These are phyloP conservation scores for Lantana camara DNA, from an alignment of 257 asterid genomes.

Conservation along the genomic window DNA sequence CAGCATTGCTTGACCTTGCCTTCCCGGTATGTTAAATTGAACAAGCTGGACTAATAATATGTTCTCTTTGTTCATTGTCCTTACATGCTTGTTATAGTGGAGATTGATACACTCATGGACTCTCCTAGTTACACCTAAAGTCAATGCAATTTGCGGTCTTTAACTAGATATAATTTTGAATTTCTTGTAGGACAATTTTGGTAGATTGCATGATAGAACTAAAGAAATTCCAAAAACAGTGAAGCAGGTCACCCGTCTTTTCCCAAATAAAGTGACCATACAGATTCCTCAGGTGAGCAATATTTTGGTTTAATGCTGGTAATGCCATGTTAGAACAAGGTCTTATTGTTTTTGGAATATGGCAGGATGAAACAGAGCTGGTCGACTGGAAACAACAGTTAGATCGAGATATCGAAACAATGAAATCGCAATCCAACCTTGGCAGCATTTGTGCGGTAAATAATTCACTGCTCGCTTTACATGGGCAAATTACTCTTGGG, in stretches of 20 bases:
- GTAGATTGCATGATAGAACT: slow-evolving; percentile 71
- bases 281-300: slow-evolving; percentile 82
- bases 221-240: slow-evolving; percentile 74
- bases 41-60: neutral
- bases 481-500: neutral
- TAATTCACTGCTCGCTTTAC: neutral
- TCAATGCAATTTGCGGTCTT: slow-evolving; percentile 14
- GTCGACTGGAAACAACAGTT: slow-evolving; percentile 80
- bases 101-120: neutral
- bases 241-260: slow-evolving; percentile 84
- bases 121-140: neutral
- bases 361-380: slow-evolving; percentile 71
- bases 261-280: slow-evolving; percentile 86
- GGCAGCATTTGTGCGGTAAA: slow-evolving; percentile 65
- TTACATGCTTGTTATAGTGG: slow-evolving; percentile 6
- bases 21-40: slow-evolving; percentile 61
- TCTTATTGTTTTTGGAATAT: slow-evolving; percentile 15
- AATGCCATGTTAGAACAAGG: slow-evolving; percentile 2
- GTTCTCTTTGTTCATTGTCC: neutral
- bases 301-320: slow-evolving; percentile 20
- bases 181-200: slow-evolving; percentile 61
- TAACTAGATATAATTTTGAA: neutral
- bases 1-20: slow-evolving; percentile 85
- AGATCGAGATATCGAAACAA: slow-evolving; percentile 77
- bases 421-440: slow-evolving; percentile 77